Evolutionary conservation across 2,329 filamentous ascomycete species (phyloP), one percentile per base, ranked within the genome.

Genomic region (Pyrenochaeta sp.): DNA sequence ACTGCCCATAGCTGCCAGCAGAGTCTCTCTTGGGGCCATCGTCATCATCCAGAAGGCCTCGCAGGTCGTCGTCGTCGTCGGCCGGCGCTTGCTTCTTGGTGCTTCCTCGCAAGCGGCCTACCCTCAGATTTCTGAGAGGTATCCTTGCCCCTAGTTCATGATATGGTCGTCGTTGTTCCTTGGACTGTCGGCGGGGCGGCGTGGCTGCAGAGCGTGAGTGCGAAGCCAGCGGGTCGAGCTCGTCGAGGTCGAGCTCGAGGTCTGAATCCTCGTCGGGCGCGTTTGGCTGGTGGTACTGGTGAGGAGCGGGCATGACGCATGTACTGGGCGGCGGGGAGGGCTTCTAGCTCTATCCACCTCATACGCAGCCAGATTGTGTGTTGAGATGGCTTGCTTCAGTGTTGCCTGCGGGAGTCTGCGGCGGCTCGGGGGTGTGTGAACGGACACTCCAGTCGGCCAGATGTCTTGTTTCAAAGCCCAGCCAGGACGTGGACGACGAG

Each of bases 161-260:
- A 48, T 70, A 73, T 6, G 70, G 69, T 41, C 66, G 64, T 15
- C 58, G 54, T 46, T 70, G 63, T 42, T 76, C 71, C 35, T 66
- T 69, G 3, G 73, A 74, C 41, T 49, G 60, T 11, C 62, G 67
- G 35, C 54, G 67, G 6, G 69, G 64, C 39, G 69, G 69, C 7
- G 70, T 63, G 27, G 57, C 31, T n/a, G 61, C 49, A 7, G 66
- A 36, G 32, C 63, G 56, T 10, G 66, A 57, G 32, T 66, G 66
- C n/a, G 69, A 57, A 39, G 66, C 58, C 52, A 71, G 71, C 49
- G 90, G 90, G 71, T 93, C 90, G 63, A 95, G 87, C 80, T 94
- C 91, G 69, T 91, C 84, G 64, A 92, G 83, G 67, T 93, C 89
- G 68, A 95, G 82, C 59, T 91, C 88, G 64, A 89, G 85, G 73